Evolutionary conservation across 1,139 yeast species (phyloP).

Genomic region (Candida sanyaensis): DNA sequence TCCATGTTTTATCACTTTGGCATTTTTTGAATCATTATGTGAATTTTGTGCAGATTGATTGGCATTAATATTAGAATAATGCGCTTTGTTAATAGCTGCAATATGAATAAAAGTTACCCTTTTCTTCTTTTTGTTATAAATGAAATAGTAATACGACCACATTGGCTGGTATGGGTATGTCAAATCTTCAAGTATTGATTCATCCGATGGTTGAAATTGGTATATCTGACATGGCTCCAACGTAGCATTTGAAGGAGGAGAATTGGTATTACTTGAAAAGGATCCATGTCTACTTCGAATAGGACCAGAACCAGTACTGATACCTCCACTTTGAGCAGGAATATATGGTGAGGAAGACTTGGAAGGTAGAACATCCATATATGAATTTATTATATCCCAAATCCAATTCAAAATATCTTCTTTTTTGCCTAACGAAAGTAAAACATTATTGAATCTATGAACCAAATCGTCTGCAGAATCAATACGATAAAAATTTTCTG

Average conservation of each 20-base stretch:
- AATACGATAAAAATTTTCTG: conserved; percentile 56
- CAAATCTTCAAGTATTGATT: conserved; percentile 68
- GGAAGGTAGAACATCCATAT: conserved; percentile 66
- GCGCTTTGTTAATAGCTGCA: conserved; percentile 45
- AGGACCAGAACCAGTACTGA: conserved; percentile 18
- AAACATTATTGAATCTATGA: conserved; percentile 74
- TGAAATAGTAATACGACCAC: conserved; percentile 94
- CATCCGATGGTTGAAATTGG: conserved; percentile 77
- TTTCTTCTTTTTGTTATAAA: conserved; percentile 86
- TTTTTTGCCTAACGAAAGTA: conserved; percentile 74
- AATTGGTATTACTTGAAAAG: conserved; percentile 12
- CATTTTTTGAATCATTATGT: conserved; percentile 1
- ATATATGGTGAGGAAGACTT: conserved; percentile 23
- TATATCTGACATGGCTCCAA: conserved; percentile 70
- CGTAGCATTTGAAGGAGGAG: conserved; percentile 15
- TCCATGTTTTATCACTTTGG: conserved; percentile 16
- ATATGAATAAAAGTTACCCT: conserved; percentile 83
- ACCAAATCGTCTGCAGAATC: conserved; percentile 58
- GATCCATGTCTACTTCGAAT: conserved; percentile 14
- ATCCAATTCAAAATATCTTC: conserved; percentile 59
- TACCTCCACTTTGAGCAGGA: conserved; percentile 13
- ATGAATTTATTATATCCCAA: conserved; percentile 87
- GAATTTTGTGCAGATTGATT: conserved; percentile 7
- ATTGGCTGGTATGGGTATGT: conserved; percentile 71
- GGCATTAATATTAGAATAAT: conserved; percentile 36